phyloP scores from a whole-genome alignment of 2,329 filamentous ascomycete species.

The Fusarium cicatricum region DNA sequence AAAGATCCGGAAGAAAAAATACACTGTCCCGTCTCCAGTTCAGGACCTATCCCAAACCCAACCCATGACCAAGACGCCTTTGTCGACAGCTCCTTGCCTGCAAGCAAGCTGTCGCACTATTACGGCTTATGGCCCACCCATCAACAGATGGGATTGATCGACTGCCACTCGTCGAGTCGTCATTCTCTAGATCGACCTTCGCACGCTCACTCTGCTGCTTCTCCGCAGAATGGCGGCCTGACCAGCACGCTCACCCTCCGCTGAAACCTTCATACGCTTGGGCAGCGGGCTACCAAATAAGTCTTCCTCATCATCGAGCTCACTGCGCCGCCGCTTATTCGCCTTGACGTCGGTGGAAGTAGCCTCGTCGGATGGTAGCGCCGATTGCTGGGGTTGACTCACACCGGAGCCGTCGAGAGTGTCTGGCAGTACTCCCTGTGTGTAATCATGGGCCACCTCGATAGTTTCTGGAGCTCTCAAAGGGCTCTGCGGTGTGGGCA shows the following conservation, averaged over 20 bases:
- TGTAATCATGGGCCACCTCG: neutral
- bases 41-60: neutral
- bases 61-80: slow-evolving; percentile 9
- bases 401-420: neutral
- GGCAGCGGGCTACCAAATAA: slow-evolving; percentile 2
- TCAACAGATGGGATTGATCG: neutral
- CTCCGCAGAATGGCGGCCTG: slow-evolving; percentile 19
- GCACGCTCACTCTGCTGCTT: slow-evolving; percentile 9
- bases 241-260: neutral
- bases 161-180: slow-evolving; percentile 1
- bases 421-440: too few species aligned
- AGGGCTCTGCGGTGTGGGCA: neutral
- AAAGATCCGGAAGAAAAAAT: neutral
- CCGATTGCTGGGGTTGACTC: neutral
- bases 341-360: neutral
- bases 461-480: neutral
- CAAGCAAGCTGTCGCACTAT: slow-evolving; percentile 8
- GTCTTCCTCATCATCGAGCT: slow-evolving; percentile 1
- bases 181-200: slow-evolving; percentile 11
- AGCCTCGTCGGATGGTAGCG: neutral
- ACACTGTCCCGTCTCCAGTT: neutral
- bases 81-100: slow-evolving; percentile 8
- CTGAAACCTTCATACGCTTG: slow-evolving; percentile 1
- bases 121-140: neutral
- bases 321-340: slow-evolving; percentile 4